Evolutionary conservation across 106 monocot species (phyloP).

Genomic region (Chionographis japonica): DNA sequence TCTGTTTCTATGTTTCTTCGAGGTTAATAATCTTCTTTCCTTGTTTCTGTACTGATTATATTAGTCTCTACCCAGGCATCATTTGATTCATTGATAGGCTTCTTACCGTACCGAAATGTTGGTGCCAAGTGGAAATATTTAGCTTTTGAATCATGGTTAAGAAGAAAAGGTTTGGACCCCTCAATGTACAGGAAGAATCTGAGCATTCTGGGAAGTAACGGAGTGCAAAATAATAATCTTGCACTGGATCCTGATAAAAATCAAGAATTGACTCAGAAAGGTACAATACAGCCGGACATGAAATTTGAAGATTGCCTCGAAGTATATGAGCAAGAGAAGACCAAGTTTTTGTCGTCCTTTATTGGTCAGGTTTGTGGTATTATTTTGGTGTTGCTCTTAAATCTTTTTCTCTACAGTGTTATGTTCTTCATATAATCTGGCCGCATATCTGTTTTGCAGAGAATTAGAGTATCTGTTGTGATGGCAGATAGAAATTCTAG

Average conservation of each 20-base stretch:
- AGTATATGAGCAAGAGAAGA: slow-evolving; percentile 77
- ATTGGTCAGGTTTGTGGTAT: slow-evolving; percentile 75
- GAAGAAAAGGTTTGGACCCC: slow-evolving; percentile 74
- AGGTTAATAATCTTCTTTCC: not conserved
- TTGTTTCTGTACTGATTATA: not conserved
- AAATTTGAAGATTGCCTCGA: slow-evolving; percentile 75
- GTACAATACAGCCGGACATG: slow-evolving; percentile 23
- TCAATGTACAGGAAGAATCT: slow-evolving; percentile 63
- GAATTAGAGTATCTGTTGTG: slow-evolving; percentile 49
- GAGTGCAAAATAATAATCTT: slow-evolving; percentile 26
- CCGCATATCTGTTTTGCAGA: slow-evolving; percentile 35
- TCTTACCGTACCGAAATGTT: slow-evolving; percentile 87
- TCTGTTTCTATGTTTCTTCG: not conserved
- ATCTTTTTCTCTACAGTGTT: not conserved
- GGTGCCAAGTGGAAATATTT: slow-evolving; percentile 84
- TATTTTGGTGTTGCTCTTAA: not conserved
- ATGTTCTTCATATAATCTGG: not conserved
- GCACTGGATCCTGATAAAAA: slow-evolving; percentile 18
- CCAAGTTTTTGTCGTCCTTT: slow-evolving; percentile 82
- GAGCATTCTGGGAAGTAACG: slow-evolving; percentile 49
- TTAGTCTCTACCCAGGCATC: slow-evolving; percentile 56
- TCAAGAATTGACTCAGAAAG: slow-evolving; percentile 14
- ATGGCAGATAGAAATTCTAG: slow-evolving; percentile 66
- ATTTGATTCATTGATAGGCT: slow-evolving; percentile 81
- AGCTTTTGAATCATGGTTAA: slow-evolving; percentile 96